phyloP scores from a whole-genome alignment of 768 basidiomycete genomes.

The Mycena galericulata region DNA sequence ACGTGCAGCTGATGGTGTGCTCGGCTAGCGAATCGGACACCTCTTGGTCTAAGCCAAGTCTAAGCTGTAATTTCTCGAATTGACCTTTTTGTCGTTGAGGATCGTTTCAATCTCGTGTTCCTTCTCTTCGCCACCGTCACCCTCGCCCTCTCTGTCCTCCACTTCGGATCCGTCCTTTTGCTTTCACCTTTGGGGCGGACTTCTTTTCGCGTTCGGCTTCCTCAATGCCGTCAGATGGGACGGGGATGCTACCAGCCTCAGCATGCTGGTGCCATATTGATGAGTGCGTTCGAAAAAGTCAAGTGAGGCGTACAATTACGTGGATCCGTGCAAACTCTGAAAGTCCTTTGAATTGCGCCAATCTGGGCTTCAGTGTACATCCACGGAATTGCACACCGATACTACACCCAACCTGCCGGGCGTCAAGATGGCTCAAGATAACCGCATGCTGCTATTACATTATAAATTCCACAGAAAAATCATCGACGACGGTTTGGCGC shows the following conservation, averaged over 20 bases:
- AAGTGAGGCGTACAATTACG: background rate
- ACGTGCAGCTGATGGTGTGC: too few relatives aligned
- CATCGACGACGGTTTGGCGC: constrained; percentile 76
- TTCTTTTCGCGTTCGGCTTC: constrained; percentile 31
- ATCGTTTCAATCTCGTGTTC: constrained; percentile 87
- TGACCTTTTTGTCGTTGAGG: constrained; percentile 74
- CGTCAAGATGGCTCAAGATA: constrained; percentile 31
- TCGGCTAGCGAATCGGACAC: too few relatives aligned
- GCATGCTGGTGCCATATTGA: constrained; percentile 45
- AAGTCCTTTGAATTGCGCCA: too few relatives aligned
- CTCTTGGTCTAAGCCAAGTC: too few relatives aligned
- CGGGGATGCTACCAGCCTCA: too few relatives aligned
- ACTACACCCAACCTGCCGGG: too few relatives aligned
- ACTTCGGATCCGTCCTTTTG: constrained; percentile 40
- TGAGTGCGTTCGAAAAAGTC: background rate
- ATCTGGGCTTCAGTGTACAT: too few relatives aligned
- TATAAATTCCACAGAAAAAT: constrained; percentile 43
- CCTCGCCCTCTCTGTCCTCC: constrained; percentile 50
- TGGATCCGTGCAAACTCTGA: too few relatives aligned
- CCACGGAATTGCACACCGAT: too few relatives aligned
- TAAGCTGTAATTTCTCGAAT: constrained; percentile 64
- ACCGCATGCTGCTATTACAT: constrained; percentile 35
- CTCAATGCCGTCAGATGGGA: constrained; percentile 40
- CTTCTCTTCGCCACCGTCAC: constrained; percentile 54
- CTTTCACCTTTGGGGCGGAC: constrained; percentile 28